phyloP scores from a whole-genome alignment of 768 basidiomycete species.

The Leccinum subgranulosum region DNA sequence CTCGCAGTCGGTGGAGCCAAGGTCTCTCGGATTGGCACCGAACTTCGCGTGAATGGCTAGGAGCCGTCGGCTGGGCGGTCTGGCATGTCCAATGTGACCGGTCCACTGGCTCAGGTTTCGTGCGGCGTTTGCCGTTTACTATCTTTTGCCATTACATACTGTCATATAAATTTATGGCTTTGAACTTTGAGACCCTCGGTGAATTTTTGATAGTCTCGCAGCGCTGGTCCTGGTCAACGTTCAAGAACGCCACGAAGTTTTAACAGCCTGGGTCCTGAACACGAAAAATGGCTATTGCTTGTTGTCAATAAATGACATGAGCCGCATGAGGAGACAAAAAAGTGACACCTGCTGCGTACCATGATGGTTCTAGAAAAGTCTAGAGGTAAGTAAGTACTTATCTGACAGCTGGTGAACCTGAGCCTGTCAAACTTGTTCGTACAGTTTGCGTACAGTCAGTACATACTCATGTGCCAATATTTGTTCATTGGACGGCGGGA shows the following conservation, averaged over 20 bases:
- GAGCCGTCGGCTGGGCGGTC: background rate
- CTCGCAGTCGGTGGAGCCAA: too few species aligned
- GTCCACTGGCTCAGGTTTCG: background rate
- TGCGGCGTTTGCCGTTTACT: background rate
- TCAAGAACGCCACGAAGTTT: background rate
- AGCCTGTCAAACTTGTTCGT: background rate
- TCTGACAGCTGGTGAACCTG: background rate
- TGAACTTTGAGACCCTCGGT: background rate
- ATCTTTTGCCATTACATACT: background rate
- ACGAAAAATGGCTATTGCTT: background rate
- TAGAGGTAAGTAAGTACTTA: too few species aligned
- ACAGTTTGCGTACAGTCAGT: background rate
- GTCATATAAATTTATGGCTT: background rate
- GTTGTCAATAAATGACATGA: too few species aligned
- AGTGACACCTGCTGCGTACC: background rate
- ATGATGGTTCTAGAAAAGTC: too few species aligned
- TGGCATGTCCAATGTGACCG: background rate
- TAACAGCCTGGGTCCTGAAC: background rate
- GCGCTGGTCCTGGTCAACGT: background rate
- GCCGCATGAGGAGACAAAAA: background rate
- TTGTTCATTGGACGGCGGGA: too few species aligned
- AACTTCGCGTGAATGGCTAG: too few species aligned
- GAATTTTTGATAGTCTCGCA: background rate
- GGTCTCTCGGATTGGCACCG: too few species aligned
- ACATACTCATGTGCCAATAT: background rate